Evolutionary conservation across 768 basidiomycete genomes (phyloP).

Genomic region (Wakefieldia striispora): DNA sequence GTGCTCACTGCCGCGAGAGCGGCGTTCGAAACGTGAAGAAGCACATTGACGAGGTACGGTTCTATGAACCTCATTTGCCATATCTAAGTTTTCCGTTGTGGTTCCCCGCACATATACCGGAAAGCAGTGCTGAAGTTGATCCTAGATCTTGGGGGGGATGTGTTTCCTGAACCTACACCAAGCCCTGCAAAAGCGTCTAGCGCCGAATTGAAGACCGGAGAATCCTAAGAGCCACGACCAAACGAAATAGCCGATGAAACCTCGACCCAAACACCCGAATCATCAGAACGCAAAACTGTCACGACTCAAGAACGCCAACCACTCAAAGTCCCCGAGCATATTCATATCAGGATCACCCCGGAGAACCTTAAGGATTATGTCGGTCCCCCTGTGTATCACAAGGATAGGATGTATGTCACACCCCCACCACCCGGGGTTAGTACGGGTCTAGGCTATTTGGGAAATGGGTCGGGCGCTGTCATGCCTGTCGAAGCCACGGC

Average conservation of each 20-base stretch:
- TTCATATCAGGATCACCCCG: constrained; percentile 78
- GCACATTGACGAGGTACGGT: constrained; percentile 88
- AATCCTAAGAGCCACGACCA: constrained; percentile 48
- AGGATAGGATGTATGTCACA: constrained; percentile 83
- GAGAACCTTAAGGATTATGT: constrained; percentile 96
- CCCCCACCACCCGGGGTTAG: constrained; percentile 89
- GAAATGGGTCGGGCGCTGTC: constrained; percentile 93
- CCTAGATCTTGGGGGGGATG: constrained; percentile 83
- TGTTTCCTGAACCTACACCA: constrained; percentile 67
- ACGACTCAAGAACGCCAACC: constrained; percentile 83
- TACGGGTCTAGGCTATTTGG: constrained; percentile 93
- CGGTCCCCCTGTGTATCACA: constrained; percentile 93
- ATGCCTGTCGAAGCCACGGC: constrained; percentile 98
- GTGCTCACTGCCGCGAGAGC: constrained; percentile 89
- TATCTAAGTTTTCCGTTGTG: neutral
- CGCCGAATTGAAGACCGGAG: constrained; percentile 40
- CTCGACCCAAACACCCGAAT: constrained; percentile 13
- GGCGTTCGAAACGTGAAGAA: constrained; percentile 98
- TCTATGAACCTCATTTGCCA: neutral
- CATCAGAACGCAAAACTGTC: constrained; percentile 46
- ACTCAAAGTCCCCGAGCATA: constrained; percentile 71
- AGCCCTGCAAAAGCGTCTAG: constrained; percentile 14
- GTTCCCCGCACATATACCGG: constrained; percentile 74
- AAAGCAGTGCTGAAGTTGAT: constrained; percentile 94
- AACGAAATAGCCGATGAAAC: constrained; percentile 14